Evolutionary conservation across 23 red algal genomes (phyloP).

Genomic region (Agarophyton chilense): DNA sequence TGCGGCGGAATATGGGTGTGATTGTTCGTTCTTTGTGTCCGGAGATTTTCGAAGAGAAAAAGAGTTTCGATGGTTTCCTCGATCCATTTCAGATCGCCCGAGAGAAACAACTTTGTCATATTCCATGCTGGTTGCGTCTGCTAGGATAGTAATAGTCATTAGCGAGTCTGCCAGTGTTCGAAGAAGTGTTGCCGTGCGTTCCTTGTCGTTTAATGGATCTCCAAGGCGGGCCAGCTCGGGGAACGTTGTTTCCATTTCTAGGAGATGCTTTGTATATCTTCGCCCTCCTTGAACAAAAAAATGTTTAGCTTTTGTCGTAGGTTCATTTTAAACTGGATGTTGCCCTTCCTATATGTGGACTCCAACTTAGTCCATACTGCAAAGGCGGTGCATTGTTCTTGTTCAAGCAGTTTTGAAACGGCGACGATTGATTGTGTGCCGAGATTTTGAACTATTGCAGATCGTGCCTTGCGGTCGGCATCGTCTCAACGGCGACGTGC

Average conservation of each 20-base stretch:
- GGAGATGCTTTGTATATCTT: background rate
- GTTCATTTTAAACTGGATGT: conserved; percentile 7
- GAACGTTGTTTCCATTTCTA: background rate
- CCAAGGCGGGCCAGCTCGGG: background rate
- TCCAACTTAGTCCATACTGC: background rate
- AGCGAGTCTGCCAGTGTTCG: background rate
- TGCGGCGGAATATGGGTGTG: background rate
- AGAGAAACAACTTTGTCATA: background rate
- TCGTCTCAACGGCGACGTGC: background rate
- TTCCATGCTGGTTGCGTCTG: conserved; percentile 7
- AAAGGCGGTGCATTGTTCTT: background rate
- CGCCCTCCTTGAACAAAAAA: background rate
- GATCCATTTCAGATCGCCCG: background rate
- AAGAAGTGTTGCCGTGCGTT: background rate
- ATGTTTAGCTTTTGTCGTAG: background rate
- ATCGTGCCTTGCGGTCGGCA: background rate
- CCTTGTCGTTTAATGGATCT: background rate
- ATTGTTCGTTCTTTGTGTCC: background rate
- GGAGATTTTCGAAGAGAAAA: background rate
- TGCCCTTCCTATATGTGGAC: background rate
- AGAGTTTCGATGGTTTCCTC: background rate
- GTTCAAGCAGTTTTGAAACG: conserved; percentile 3
- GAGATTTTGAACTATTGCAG: background rate
- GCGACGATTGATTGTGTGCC: background rate
- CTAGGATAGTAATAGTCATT: background rate